Conservation (phyloP, 1,139 yeast genomes). For the Yamadazyma atlantica region DNA sequence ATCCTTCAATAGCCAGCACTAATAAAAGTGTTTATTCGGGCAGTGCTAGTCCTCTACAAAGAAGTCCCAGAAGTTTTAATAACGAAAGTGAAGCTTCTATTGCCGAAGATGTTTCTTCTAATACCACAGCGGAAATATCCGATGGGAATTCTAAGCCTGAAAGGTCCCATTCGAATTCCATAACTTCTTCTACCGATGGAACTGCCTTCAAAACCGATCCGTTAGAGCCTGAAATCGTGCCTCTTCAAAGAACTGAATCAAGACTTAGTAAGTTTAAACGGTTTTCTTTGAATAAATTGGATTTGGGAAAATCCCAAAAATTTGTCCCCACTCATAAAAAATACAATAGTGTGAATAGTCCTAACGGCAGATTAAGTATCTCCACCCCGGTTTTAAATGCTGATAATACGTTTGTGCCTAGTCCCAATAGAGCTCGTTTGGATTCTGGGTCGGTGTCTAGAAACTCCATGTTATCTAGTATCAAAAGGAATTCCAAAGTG, state of each 20-base stretch:
- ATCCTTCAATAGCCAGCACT: slow-evolving; percentile 12
- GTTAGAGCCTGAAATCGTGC: slow-evolving; percentile 7
- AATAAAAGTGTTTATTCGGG: slow-evolving; percentile 1
- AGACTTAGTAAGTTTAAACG: slow-evolving; percentile 12
- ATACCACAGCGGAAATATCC: background rate
- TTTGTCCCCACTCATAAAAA: slow-evolving; percentile 12
- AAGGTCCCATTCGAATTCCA: slow-evolving; percentile 3
- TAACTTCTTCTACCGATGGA: slow-evolving; percentile 6
- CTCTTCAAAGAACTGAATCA: slow-evolving; percentile 6
- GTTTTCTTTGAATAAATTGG: slow-evolving; percentile 15
- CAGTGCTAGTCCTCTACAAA: background rate
- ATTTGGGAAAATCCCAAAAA: slow-evolving; percentile 7
- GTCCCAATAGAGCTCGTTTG: background rate
- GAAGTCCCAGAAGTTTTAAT: background rate
- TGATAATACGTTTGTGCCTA: background rate
- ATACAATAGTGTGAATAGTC: slow-evolving; percentile 9
- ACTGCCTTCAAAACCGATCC: slow-evolving; percentile 12
- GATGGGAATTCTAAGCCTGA: background rate
- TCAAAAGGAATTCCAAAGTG: background rate
- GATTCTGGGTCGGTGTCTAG: background rate
- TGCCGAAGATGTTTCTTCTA: background rate
- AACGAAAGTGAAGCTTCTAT: background rate
- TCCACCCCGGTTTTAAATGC: slow-evolving; percentile 5
- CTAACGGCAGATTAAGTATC: slow-evolving; percentile 7
- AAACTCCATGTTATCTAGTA: background rate